Evolutionary conservation across 768 basidiomycete species (phyloP).

Genomic region (Asterophora lycoperdoides): DNA sequence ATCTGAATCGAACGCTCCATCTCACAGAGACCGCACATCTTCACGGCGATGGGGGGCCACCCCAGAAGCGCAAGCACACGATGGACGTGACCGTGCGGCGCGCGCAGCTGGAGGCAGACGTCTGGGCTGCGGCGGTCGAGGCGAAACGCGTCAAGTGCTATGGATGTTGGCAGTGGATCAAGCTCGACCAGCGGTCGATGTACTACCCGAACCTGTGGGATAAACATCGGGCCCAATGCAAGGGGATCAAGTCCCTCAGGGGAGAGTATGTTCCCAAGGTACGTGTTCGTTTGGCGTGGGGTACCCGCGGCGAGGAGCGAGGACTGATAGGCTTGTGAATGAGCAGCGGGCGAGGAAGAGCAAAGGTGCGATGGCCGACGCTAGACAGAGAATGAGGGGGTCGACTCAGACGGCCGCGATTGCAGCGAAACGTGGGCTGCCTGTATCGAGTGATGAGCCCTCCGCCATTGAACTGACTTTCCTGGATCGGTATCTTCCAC

Average conservation of each 20-base stretch:
- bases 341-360: background rate
- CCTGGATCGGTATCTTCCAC: too few relatives aligned
- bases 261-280: constrained; percentile 7
- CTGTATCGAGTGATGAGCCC: too few relatives aligned
- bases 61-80: constrained; percentile 4
- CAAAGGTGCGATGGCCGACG: background rate
- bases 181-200: constrained; percentile 10
- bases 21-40: too few relatives aligned
- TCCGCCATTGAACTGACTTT: too few relatives aligned
- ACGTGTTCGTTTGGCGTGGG: too few relatives aligned
- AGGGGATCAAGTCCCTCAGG: constrained; percentile 4
- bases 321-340: too few relatives aligned
- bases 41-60: background rate
- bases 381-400: background rate
- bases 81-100: constrained; percentile 11
- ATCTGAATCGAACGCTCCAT: too few relatives aligned
- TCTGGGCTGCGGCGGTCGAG: constrained; percentile 3
- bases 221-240: constrained; percentile 8
- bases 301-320: too few relatives aligned
- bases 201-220: constrained; percentile 10
- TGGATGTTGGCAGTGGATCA: constrained; percentile 9
- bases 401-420: background rate
- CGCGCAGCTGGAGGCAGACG: constrained; percentile 2
- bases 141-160: constrained; percentile 8
- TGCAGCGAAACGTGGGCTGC: background rate